phyloP scores from a whole-genome alignment of 352 stramenopile genomes.

The Pythium oligandrum region DNA sequence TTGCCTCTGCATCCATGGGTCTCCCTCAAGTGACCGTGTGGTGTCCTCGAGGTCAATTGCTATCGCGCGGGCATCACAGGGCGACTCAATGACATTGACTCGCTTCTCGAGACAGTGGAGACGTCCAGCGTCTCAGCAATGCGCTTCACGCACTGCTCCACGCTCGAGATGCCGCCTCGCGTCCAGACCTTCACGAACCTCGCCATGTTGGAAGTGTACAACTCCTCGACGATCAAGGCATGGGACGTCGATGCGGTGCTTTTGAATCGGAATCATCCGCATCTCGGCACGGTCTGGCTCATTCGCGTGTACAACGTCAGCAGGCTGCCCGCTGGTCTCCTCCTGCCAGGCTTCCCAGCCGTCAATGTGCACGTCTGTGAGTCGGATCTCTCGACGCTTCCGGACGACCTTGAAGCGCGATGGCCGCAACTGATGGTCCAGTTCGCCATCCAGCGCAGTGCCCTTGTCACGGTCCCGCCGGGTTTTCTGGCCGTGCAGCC shows the following conservation, averaged over 20 bases:
- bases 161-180: conserved; percentile 2
- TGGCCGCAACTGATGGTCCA: conserved; percentile 7
- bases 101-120: not conserved
- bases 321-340: not conserved
- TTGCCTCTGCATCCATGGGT: conserved; percentile 5
- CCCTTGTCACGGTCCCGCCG: not conserved
- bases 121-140: not conserved
- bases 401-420: not conserved
- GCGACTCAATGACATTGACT: not conserved
- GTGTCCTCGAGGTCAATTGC: conserved; percentile 16
- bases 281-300: conserved; percentile 2
- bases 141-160: conserved; percentile 12
- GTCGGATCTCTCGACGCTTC: conserved; percentile 6
- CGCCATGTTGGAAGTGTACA: conserved; percentile 13
- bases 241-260: conserved; percentile 11
- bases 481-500: not conserved
- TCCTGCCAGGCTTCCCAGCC: not conserved
- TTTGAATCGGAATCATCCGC: not conserved
- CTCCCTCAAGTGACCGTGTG: not conserved
- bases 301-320: conserved; percentile 3
- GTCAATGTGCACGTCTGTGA: conserved; percentile 2
- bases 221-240: conserved; percentile 6
- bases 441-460: conserved; percentile 7
- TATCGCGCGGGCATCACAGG: conserved; percentile 5
- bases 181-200: conserved; percentile 7